Conservation (phyloP, 306 rosid species). For the Castanopsis chinensis region DNA sequence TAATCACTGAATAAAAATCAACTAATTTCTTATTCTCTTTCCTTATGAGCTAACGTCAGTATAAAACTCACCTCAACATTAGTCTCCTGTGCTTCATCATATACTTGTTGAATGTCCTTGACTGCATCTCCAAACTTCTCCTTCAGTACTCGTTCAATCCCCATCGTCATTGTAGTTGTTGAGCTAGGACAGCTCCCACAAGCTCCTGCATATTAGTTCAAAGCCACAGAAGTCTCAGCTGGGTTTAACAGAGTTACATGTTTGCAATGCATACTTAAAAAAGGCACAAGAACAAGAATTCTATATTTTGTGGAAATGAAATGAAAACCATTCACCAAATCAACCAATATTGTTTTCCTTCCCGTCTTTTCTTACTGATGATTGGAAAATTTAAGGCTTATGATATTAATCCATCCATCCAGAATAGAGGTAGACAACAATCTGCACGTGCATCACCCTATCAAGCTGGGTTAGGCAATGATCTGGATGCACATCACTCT, state of each 20-base stretch:
- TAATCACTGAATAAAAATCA: not conserved
- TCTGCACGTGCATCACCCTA: not conserved
- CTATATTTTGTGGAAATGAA: not conserved
- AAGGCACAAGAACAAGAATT: not conserved
- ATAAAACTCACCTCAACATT: conserved; percentile 54
- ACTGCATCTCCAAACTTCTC: conserved; percentile 87
- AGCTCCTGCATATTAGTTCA: conserved; percentile 54
- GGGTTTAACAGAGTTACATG: not conserved
- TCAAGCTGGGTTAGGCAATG: not conserved
- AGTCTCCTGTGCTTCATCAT: conserved; percentile 47
- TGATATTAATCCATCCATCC: not conserved
- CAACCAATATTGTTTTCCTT: not conserved
- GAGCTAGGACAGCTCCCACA: conserved; percentile 97
- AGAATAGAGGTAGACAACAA: not conserved
- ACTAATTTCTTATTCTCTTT: not conserved
- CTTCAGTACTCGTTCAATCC: conserved; percentile 87
- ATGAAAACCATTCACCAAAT: not conserved
- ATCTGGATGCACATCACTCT: too few species aligned
- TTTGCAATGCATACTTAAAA: not conserved
- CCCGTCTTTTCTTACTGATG: not conserved
- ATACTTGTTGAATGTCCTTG: conserved; percentile 66
- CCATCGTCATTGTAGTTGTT: conserved; percentile 94
- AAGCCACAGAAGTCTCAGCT: not conserved
- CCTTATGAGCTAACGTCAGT: not conserved
- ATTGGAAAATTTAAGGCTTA: not conserved